Percentiles rank a stretch among this genome's conserved stretches.
Evolutionary conservation across 352 stramenopile species (phyloP).

Genomic region (Albugo laibachii): DNA sequence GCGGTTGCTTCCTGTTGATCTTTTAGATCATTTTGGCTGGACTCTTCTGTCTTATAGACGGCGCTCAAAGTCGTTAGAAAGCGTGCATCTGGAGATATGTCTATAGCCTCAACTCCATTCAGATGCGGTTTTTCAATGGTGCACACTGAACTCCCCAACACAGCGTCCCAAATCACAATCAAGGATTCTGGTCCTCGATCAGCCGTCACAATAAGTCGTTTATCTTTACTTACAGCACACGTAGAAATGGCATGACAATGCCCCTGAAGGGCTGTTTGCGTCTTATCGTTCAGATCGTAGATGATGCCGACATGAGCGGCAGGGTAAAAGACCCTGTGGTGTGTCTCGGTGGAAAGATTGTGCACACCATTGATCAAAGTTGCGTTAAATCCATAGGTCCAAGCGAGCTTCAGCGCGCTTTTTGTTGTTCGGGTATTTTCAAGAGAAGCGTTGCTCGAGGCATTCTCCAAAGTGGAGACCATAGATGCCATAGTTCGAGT

Average conservation of each 20-base stretch:
- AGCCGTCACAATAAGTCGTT: constrained; percentile 84
- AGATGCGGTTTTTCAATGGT: constrained; percentile 78
- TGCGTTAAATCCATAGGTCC: constrained; percentile 87
- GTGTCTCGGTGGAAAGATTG: constrained; percentile 46
- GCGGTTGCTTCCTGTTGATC: constrained; percentile 4
- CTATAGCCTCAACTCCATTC: constrained; percentile 60
- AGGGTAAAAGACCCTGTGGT: constrained; percentile 79
- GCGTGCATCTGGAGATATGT: constrained; percentile 77
- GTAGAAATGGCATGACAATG: constrained; percentile 84
- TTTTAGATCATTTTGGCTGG: constrained; percentile 5
- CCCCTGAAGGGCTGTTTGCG: constrained; percentile 76
- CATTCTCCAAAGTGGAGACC: too few species aligned
- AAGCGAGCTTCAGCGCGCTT: constrained; percentile 35
- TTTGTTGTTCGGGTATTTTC: too few species aligned
- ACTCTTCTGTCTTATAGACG: constrained; percentile 13
- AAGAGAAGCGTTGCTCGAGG: too few species aligned
- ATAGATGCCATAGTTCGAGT: too few species aligned
- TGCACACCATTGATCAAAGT: constrained; percentile 74
- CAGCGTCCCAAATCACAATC: constrained; percentile 83
- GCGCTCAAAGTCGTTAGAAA: constrained; percentile 72
- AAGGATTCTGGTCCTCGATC: constrained; percentile 75
- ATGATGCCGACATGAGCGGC: constrained; percentile 83
- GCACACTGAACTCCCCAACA: constrained; percentile 73
- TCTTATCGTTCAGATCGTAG: constrained; percentile 79
- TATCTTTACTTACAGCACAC: constrained; percentile 80